Base-by-base conservation (phyloP, 2,329 filamentous ascomycete species). In the Aspergillus pseudoviridinutans region DNA sequence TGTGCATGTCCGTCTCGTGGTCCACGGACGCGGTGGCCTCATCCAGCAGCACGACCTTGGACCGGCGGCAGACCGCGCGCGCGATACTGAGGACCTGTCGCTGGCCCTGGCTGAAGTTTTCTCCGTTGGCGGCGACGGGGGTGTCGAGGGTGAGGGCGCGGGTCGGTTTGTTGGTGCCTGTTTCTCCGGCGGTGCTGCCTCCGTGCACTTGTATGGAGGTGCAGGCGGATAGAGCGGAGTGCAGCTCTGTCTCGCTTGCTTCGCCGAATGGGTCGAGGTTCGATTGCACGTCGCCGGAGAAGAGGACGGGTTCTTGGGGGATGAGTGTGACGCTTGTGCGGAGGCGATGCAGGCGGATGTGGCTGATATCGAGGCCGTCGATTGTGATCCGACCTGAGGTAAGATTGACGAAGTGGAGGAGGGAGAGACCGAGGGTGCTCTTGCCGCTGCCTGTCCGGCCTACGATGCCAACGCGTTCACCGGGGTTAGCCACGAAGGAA, bases 11-110 rank as follows among this genome's bases (percentile, higher is more conserved):
- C 1, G 85, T 87, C 56, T 76, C 78, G 50, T 80, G 79, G 56
- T 87, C 85, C 52, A 87, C 86, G 0, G 81, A 84, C 2, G 85
- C 84, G 3, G 85, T 87, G 2, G 85, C 85, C 68, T 87, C 85
- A 58, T 87, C 85, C 27, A 87, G 81, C 14, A 87, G 80, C 22
- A 87, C 76, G 50, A 68, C 61, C 2, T 84, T 84, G 50, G 83
- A 85, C 4, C 81, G 76, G 1, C 85, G 74, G n/a, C 87, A 74
- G 0, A 87, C 81, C 0, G 85, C 85, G 4, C 85, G 75, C 0
- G 81, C 83, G 14, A 87, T 82, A 6, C 83, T 83, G 0, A 87
- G 79, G 4, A 87, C 79, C 65, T 87, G 85, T 3, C 85, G 77
- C 66, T 87, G 84, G 0, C 84, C 84, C 63, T 87, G 85, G 63